Evolutionary conservation across 2,329 filamentous ascomycete genomes (phyloP).

Genomic region (Aspergillus floridensis): DNA sequence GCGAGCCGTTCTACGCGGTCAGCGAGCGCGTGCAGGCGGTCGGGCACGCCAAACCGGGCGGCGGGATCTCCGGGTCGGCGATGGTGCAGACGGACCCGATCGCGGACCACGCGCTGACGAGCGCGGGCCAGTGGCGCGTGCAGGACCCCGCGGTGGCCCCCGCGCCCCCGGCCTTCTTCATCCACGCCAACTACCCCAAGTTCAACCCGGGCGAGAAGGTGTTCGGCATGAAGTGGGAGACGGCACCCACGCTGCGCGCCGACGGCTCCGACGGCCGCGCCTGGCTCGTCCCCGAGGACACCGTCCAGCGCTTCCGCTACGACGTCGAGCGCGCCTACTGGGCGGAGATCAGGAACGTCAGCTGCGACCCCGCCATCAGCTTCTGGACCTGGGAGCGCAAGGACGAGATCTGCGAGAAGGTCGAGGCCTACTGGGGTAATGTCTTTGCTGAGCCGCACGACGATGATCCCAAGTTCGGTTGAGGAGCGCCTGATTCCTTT

Average conservation of each 20-base stretch:
- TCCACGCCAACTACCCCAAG: conserved; percentile 44
- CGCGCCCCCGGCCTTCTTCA: conserved; percentile 37
- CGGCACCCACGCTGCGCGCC: conserved; percentile 34
- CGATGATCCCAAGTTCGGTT: conserved; percentile 32
- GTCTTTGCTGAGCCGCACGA: conserved; percentile 35
- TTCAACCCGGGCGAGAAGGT: conserved; percentile 41
- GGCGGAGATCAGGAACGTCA: conserved; percentile 42
- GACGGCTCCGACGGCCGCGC: conserved; percentile 38
- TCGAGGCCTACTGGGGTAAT: conserved; percentile 35
- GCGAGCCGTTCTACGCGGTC: conserved; percentile 36
- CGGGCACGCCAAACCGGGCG: conserved; percentile 29
- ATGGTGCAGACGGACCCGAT: conserved; percentile 41
- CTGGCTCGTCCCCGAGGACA: conserved; percentile 36
- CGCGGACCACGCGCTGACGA: conserved; percentile 35
- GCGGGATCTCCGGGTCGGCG: conserved; percentile 33
- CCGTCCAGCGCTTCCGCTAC: conserved; percentile 37
- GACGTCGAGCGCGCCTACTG: conserved; percentile 41
- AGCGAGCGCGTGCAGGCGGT: conserved; percentile 37
- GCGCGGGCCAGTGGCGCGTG: conserved; percentile 33
- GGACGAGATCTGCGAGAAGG: conserved; percentile 28
- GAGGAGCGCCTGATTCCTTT: conserved; percentile 17
- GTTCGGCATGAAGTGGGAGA: conserved; percentile 40
- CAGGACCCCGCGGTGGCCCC: conserved; percentile 31
- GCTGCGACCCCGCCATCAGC: conserved; percentile 35
- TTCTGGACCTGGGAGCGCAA: conserved; percentile 38